Base-by-base conservation (phyloP, 495 filamentous ascomycete species). In the Aspergillus asperescens region DNA sequence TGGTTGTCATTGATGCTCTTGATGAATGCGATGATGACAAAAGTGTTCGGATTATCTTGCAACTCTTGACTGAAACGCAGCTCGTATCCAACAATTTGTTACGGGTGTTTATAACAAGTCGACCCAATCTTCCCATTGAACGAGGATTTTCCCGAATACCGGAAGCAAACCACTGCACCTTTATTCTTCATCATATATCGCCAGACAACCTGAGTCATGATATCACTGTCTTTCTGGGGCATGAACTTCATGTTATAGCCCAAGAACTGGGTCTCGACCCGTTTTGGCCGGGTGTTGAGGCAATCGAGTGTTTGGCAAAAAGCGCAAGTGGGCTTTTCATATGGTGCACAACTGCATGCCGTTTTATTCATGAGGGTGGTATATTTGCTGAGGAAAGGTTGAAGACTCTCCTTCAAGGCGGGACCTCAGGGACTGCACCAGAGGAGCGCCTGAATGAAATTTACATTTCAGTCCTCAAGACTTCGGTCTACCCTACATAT, bases 271-370 rank as follows among this genome's bases (percentile, higher is more conserved):
- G 24, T 42, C 29, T 43, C 34, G 9, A 40, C 10, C 9, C 40
- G 6, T 46, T 50, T 20, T 79, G 76, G 76, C 76, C 75, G 0
- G 58, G 60, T 18, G 20, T 54, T 29, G 7, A 59, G 10, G 32
- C 12, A 7, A 61, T 74, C 39, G 5, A 58, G 18, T 25, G 18
- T n/a, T 60, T 80, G 0, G 65, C 64, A 6, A 22, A 67, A 19
- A 66, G 62, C 45, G 65, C 75, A n/a, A 59, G 60, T 31, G 68
- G 70, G 22, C 49, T 76, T 2, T 76, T 77, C 56, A 76, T 77
- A 32, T 75, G 62, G 51, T 67, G 70, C 8, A 61, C 70, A 9
- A 76, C 71, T 12, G 64, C 62, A 10, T 77, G 72, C 48, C 65
- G 67, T 10, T 77, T 70, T 42, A 23, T 52, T 7, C 10, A 27